These are phyloP conservation scores for Cyclostephanos tholiformis DNA, from an alignment of 108 stramenopile species.

Conservation along the genomic window DNA sequence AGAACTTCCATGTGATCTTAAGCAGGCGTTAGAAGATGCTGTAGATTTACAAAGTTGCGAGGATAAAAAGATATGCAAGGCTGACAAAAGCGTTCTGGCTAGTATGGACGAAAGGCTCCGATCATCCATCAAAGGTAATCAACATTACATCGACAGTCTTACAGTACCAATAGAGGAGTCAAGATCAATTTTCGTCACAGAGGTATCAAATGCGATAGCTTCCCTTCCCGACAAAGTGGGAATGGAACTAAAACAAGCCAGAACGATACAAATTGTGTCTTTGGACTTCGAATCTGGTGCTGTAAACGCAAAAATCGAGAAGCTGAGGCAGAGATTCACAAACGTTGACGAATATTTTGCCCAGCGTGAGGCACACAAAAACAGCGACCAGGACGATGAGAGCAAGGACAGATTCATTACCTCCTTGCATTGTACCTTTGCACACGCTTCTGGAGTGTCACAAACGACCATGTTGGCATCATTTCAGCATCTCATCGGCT, in stretches of 20 bases:
- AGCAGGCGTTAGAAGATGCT: constrained; percentile 56
- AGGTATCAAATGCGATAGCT: constrained; percentile 31
- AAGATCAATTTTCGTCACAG: constrained; percentile 36
- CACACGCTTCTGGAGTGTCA: constrained; percentile 15
- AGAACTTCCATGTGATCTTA: constrained; percentile 64
- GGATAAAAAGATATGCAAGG: constrained; percentile 26
- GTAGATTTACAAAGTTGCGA: constrained; percentile 48
- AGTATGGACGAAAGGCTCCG: constrained; percentile 50
- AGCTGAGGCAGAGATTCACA: constrained; percentile 16
- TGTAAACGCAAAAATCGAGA: constrained; percentile 6
- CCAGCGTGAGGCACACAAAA: constrained; percentile 26
- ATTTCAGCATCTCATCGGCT: constrained; percentile 23
- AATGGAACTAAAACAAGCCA: background rate
- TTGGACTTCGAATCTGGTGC: constrained; percentile 45
- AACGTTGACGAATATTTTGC: constrained; percentile 14
- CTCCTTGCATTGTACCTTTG: constrained; percentile 24
- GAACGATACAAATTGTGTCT: constrained; percentile 54
- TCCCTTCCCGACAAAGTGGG: constrained; percentile 24
- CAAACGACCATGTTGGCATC: constrained; percentile 14
- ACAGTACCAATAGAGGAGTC: constrained; percentile 37
- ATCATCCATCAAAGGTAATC: constrained; percentile 28
- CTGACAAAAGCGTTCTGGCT: constrained; percentile 32
- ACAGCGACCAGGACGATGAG: constrained; percentile 21
- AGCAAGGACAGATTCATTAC: constrained; percentile 19
- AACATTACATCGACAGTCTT: constrained; percentile 26